Conservation (phyloP, 148 eudicot species). For the Cornus controversa region DNA sequence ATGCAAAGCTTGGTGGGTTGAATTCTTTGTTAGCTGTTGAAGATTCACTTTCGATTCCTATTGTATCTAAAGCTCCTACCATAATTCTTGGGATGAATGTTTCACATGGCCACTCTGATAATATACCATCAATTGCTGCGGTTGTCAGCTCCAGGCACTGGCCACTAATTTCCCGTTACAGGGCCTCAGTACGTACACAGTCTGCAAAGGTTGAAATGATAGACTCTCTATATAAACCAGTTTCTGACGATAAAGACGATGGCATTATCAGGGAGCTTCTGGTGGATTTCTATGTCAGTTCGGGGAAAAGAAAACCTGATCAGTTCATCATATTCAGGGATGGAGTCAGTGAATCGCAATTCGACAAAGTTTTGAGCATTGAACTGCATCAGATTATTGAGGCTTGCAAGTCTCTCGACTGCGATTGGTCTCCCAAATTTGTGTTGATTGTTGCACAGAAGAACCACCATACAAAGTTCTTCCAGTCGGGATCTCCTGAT, state of each 20-base stretch:
- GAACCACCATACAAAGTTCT: constrained; percentile 89
- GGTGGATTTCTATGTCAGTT: constrained; percentile 65
- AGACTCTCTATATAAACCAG: constrained; percentile 58
- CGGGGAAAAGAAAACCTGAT: constrained; percentile 68
- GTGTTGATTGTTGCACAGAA: constrained; percentile 80
- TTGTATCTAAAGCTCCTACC: constrained; percentile 69
- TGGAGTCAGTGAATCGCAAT: constrained; percentile 90
- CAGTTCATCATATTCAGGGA: constrained; percentile 85
- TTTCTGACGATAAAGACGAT: constrained; percentile 60
- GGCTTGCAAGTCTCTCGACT: constrained; percentile 86
- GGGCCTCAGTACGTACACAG: constrained; percentile 68
- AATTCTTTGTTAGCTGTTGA: constrained; percentile 63
- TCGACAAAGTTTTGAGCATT: constrained; percentile 83
- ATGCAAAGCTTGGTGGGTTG: constrained; percentile 90
- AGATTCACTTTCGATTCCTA: constrained; percentile 51
- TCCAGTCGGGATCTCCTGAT: constrained; percentile 70
- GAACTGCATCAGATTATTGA: constrained; percentile 81
- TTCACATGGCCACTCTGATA: constrained; percentile 72
- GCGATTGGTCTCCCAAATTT: constrained; percentile 84
- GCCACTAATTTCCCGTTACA: constrained; percentile 70
- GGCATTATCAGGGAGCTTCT: constrained; percentile 77
- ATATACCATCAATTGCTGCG: constrained; percentile 89
- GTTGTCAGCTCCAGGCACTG: constrained; percentile 79
- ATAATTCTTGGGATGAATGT: constrained; percentile 79
- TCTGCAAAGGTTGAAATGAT: constrained; percentile 78